Base-by-base conservation (phyloP, 495 filamentous ascomycete genomes). In the Poronia punctata region DNA sequence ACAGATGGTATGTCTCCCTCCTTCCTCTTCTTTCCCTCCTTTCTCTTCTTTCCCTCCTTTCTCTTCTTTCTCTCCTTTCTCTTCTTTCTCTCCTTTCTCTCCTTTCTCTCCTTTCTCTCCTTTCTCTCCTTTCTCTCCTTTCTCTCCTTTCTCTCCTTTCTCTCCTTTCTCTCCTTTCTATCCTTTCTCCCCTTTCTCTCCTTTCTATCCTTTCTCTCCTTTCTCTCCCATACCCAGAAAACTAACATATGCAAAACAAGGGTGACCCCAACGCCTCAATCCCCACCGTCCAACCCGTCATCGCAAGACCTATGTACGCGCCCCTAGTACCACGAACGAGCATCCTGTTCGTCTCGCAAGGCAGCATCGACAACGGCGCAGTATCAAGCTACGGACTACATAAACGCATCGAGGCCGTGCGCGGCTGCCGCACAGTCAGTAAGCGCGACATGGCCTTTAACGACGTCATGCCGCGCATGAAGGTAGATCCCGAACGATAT, bases 381-480 rank as follows among this genome's bases (percentile, higher is more conserved):
- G 70, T 92, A n/a, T 67, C 73, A 18, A 56, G 50, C 7, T 97
- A 96, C 60, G 76, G 75, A 3, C 67, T 98, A 39, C 75, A 74
- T 48, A 94, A 92, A 62, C 74, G 87, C 24, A 65, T 97, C 43
- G 86, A 88, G 66, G 65, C 85, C 7, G 86, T 97, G 19, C 79
- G 75, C 50, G 77, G 79, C 35, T 96, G 90, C 57, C 75, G 92
- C 45, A 75, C 64, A 14, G 75, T 97, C 36, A 70, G 83, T 12
- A 98, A 98, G 74, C 74, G 68, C 54, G 86, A 97, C 56, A 96
- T 98, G 90, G 92, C 88, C 62, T 87, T 76, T 62, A 98, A 98
- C 62, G 82, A 88, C 52, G 60, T 64, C 14, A 88, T 82, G 81
- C 92, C 92, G 12, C 80, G 72, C 65, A 97, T 97, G 88, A 81